These are phyloP conservation scores for Trichoderma breve DNA, from an alignment of 2,329 filamentous ascomycete genomes.

Conservation along the genomic window DNA sequence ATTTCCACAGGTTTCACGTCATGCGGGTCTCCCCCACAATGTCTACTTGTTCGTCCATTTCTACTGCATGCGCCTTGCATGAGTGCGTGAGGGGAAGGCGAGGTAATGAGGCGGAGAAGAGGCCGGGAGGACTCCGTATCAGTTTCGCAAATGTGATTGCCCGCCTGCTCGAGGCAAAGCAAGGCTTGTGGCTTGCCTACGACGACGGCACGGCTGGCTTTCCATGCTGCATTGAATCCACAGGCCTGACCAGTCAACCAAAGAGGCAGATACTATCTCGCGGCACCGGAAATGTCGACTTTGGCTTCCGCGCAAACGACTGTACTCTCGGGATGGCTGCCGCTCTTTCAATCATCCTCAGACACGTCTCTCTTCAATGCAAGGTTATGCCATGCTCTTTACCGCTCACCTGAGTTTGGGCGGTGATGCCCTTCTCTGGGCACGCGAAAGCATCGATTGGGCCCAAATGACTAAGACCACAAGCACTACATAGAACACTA, in stretches of 20 bases:
- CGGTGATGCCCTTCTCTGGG: slow-evolving; percentile 5
- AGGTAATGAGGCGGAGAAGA: slow-evolving; percentile 1
- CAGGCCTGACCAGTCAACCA: neutral
- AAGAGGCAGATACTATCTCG: neutral
- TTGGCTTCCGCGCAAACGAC: neutral
- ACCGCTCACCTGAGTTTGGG: neutral
- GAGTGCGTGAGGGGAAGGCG: slow-evolving; percentile 9
- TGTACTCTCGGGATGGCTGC: neutral
- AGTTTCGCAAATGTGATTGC: neutral
- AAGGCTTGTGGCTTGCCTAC: neutral
- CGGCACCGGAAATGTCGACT: neutral
- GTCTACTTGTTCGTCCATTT: slow-evolving; percentile 1
- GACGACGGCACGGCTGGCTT: neutral
- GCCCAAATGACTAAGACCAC: neutral
- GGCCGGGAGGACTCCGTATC: neutral
- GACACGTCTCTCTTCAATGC: neutral
- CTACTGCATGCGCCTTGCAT: slow-evolving; percentile 9
- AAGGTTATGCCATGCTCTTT: neutral
- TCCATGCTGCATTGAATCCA: neutral
- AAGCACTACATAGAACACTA: neutral
- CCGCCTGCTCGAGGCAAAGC: neutral
- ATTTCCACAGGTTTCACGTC: neutral
- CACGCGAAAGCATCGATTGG: neutral
- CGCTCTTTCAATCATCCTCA: slow-evolving; percentile 6
- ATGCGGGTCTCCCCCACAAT: slow-evolving; percentile 18